Base-by-base conservation (phyloP, 257 asterid species). In the Plantago ovata region DNA sequence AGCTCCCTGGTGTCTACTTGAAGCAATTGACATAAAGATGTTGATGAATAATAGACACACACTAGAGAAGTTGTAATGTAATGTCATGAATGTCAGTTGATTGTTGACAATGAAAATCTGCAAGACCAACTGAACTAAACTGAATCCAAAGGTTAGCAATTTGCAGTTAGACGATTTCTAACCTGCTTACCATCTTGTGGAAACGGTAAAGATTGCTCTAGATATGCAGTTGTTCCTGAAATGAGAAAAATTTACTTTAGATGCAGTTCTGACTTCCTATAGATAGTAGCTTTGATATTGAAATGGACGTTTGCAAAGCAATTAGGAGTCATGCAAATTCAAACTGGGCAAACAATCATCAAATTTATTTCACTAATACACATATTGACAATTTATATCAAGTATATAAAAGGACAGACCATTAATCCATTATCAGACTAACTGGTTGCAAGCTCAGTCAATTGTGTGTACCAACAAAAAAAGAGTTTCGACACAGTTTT, bases 171-270 rank as follows among this genome's bases (percentile, higher is more conserved):
- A 21, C 21, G 58, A 59, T 42, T 38, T 71, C 82, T 85, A 75
- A 89, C 96, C 96, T 83, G 96, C 84, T 89, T 89, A 73, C 96
- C 95, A 65, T 89, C 96, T 77, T 81, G 76, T 23, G 96, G 96
- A 72, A 10, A 85, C 14, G 96, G 96, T 63, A 33, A 67, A 65
- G 96, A 89, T 71, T 89, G 96, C 79, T 89, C 95, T 58, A 89
- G 51, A 72, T 83, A 89, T 44, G 73, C 96, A 60, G 83, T 74
- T 57, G 96, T 85, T 78, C 96, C 96, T 89, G 87, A 68, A 83
- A 67, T 10, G 46, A 20, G 54, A 58, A 56, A 60, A 56, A 71
- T 52, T 15, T 62, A 50, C 33, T 42, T 22, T 47, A 58, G 46
- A 45, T 68, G 13, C 65, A 32, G 43, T 7, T 18, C 72, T 39